These are phyloP conservation scores for Sphaerostilbella broomeana DNA, from an alignment of 2,329 filamentous ascomycete genomes.

Conservation along the genomic window DNA sequence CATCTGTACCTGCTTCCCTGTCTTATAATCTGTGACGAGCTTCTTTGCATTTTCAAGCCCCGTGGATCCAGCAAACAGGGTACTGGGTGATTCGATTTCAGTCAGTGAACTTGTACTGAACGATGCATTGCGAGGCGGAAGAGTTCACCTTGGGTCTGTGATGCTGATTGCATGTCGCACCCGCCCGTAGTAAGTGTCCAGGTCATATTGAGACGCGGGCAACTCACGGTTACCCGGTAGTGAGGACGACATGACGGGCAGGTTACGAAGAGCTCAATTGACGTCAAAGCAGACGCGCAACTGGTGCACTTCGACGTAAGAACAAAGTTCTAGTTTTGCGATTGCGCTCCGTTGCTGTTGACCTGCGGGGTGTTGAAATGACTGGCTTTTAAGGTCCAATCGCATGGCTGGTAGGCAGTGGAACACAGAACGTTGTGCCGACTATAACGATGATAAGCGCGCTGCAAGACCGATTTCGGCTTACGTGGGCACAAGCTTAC, in stretches of 20 bases:
- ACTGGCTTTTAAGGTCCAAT: constrained; percentile 7
- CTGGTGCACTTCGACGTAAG: no score
- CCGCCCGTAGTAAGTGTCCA: constrained; percentile 89
- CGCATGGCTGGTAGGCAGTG: neutral
- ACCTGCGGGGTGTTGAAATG: constrained; percentile 10
- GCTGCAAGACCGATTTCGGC: constrained; percentile 15
- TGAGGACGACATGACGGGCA: constrained; percentile 53
- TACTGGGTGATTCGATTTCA: constrained; percentile 47
- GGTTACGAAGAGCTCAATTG: constrained; percentile 3
- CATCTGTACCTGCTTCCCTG: constrained; percentile 71
- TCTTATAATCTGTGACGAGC: constrained; percentile 79
- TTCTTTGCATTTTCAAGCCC: constrained; percentile 82
- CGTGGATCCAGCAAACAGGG: constrained; percentile 68
- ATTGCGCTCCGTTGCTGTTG: constrained; percentile 1
- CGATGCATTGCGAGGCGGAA: no score
- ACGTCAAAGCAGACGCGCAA: neutral
- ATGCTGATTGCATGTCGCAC: constrained; percentile 85
- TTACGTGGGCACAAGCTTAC: constrained; percentile 3
- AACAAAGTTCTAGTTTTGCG: neutral
- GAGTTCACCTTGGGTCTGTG: constrained; percentile 90
- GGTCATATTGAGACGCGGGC: constrained; percentile 85
- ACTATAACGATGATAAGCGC: constrained; percentile 17
- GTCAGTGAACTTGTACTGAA: neutral
- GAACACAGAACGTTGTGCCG: no score
- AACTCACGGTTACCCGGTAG: constrained; percentile 68